Evolutionary conservation across 768 basidiomycete species (phyloP).

Genomic region (Lactarius sanguifluus): DNA sequence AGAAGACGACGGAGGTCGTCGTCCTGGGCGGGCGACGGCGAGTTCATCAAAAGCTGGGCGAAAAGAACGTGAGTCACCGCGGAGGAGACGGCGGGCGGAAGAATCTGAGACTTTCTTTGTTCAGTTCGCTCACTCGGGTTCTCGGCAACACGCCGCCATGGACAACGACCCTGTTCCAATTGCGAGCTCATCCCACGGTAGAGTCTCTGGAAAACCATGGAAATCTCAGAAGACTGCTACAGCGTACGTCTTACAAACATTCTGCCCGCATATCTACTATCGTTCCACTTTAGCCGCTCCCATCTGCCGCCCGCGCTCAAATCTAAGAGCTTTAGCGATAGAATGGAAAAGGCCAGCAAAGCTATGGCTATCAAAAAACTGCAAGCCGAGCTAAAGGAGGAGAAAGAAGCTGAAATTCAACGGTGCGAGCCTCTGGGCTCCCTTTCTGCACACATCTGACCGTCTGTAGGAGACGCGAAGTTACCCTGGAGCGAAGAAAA

Average conservation of each 20-base stretch:
- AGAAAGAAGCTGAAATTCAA: conserved; percentile 66
- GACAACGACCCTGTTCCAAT: conserved; percentile 37
- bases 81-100: too few species aligned
- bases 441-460: neutral
- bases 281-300: conserved; percentile 52
- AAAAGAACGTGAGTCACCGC: conserved; percentile 28
- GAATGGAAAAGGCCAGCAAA: conserved; percentile 68
- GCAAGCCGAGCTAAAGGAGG: conserved; percentile 69
- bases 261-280: neutral
- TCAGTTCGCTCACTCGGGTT: neutral
- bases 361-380: conserved; percentile 72
- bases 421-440: conserved; percentile 44
- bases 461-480: conserved; percentile 54
- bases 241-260: conserved; percentile 40
- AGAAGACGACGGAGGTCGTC: conserved; percentile 51
- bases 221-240: conserved; percentile 51
- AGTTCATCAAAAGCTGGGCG: conserved; percentile 40
- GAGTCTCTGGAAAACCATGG: conserved; percentile 72
- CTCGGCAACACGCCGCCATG: conserved; percentile 10
- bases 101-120: neutral
- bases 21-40: conserved; percentile 43
- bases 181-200: conserved; percentile 60
- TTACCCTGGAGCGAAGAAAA: conserved; percentile 68
- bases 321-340: conserved; percentile 62
- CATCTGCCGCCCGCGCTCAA: conserved; percentile 65